Base-by-base conservation (phyloP, 768 basidiomycete species). In the Calocera cornea region DNA sequence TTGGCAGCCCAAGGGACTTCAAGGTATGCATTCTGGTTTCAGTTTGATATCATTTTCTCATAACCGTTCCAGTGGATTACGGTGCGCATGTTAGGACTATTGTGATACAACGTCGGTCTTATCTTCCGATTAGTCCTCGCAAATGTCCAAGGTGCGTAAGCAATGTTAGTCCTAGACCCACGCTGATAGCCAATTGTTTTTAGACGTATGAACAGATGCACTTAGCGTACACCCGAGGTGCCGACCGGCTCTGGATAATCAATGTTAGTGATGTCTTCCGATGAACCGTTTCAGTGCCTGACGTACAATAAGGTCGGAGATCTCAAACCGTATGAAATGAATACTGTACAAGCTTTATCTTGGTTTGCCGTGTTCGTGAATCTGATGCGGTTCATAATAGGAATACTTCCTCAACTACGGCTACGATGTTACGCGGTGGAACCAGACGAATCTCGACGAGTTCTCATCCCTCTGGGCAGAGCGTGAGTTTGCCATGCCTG, bases 121-220 rank as follows among this genome's bases (percentile, higher is more conserved):
- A n/a, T n/a, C n/a, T n/a, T n/a, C n/a, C n/a, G n/a, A n/a, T n/a
- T n/a, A 19, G 8, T 47, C 44, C 8, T 8, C 44, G 19, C 44
- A 47, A 19, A 7, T 47, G 44, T 3, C 44, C 5, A 17, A 47
- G 16, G 44, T 47, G n/a, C n/a, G n/a, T n/a, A n/a, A n/a, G n/a
- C n/a, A n/a, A n/a, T n/a, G n/a, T n/a, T n/a, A n/a, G n/a, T n/a
- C n/a, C n/a, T n/a, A n/a, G n/a, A n/a, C n/a, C n/a, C n/a, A n/a
- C n/a, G n/a, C n/a, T n/a, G n/a, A n/a, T n/a, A n/a, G n/a, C n/a
- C n/a, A n/a, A n/a, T n/a, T n/a, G n/a, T n/a, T n/a, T n/a, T n/a
- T n/a, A n/a, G n/a, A n/a, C n/a, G 10, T 84, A 82, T 74, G 86
- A 90, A 70, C 87, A 88, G 77, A 82, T 90, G 81, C 84, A 85